A percentile compares a stretch with the other conserved stretches of the same genome.
phyloP scores from a whole-genome alignment of 768 basidiomycete genomes.

The Trametes maxima region DNA sequence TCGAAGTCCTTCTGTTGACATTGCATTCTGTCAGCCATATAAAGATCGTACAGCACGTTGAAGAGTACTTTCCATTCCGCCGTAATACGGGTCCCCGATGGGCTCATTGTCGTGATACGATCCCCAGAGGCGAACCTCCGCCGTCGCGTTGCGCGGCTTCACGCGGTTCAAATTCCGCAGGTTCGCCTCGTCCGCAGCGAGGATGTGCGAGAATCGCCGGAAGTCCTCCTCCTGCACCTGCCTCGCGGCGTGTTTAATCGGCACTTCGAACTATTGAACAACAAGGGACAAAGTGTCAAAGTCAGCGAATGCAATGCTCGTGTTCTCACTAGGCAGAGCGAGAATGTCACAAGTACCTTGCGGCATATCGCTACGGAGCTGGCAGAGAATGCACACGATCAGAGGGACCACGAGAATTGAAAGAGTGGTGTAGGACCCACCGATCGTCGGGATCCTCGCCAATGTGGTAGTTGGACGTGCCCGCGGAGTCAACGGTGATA shows the following conservation, averaged over 20 bases:
- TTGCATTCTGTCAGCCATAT: neutral
- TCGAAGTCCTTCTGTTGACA: constrained; percentile 69
- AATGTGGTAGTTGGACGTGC: constrained; percentile 82
- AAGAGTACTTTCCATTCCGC: constrained; percentile 51
- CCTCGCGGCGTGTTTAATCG: constrained; percentile 71
- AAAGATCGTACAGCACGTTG: neutral
- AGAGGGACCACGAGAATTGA: neutral
- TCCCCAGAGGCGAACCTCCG: constrained; percentile 77
- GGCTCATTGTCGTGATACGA: constrained; percentile 69
- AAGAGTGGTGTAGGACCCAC: constrained; percentile 39
- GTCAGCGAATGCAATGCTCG: no score
- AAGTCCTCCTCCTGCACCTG: constrained; percentile 70
- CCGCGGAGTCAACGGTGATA: constrained; percentile 79
- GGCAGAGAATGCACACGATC: neutral
- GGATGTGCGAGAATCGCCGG: constrained; percentile 74
- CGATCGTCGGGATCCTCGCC: constrained; percentile 85
- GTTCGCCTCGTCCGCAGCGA: constrained; percentile 84
- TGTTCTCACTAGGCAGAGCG: neutral
- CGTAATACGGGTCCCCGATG: constrained; percentile 88
- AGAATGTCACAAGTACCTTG: constrained; percentile 49
- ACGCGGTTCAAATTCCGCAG: constrained; percentile 60
- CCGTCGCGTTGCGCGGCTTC: constrained; percentile 51
- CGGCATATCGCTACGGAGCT: constrained; percentile 73
- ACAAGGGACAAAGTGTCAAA: neutral
- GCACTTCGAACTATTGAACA: constrained; percentile 67